A percentile compares a stretch with the other conserved stretches of the same genome.
Evolutionary conservation across 805 yeast genomes (phyloP).

Genomic region (Metschnikowia continentalis): DNA sequence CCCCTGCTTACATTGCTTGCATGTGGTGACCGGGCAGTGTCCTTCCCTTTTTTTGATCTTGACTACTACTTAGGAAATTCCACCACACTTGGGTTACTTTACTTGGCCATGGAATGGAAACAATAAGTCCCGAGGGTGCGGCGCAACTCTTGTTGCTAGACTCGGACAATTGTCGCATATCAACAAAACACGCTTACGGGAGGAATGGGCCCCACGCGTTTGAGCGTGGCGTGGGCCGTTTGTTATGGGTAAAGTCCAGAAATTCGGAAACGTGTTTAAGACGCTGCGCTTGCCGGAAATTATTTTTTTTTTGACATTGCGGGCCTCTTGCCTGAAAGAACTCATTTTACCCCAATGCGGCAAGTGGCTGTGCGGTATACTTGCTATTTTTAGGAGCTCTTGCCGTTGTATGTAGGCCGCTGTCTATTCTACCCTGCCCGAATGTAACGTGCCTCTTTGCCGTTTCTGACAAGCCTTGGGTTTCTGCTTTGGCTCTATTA

Average conservation of each 20-base stretch:
- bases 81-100: neutral
- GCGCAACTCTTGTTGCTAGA: neutral
- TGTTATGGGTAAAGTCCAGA: neutral
- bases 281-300: neutral
- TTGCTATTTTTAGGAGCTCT: neutral
- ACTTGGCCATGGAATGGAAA: neutral
- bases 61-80: neutral
- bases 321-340: neutral
- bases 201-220: no score
- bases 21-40: neutral
- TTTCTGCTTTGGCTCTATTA: neutral
- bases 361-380: neutral
- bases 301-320: neutral
- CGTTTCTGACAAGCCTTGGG: neutral
- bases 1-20: neutral
- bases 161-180: neutral
- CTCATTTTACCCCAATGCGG: constrained; percentile 1
- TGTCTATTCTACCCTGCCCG: neutral
- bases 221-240: neutral
- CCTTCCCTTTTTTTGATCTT: neutral
- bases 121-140: neutral
- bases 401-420: neutral
- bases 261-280: neutral
- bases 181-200: neutral
- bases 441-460: constrained; percentile 1